Evolutionary conservation across 768 basidiomycete species (phyloP).

Genomic region (Suillus brevipes): DNA sequence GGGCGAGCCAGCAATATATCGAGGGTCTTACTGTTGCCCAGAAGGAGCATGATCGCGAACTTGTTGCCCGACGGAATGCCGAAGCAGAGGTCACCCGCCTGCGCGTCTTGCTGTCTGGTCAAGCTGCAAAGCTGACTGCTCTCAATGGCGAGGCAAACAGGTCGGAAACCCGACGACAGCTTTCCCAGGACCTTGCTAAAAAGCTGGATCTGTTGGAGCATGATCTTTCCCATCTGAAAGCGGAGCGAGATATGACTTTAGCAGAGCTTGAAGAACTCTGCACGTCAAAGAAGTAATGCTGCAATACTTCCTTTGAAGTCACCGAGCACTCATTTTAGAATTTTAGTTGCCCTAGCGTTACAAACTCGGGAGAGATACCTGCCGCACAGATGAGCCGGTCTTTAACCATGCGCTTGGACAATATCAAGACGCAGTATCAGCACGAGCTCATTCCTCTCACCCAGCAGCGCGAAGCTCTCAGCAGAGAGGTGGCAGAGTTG

Average conservation of each 20-base stretch:
- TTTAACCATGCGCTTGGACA: slow-evolving; percentile 82
- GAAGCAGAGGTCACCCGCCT: slow-evolving; percentile 90
- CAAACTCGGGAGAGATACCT: slow-evolving; percentile 36
- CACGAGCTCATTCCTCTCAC: slow-evolving; percentile 84
- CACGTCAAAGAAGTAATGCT: slow-evolving; percentile 61
- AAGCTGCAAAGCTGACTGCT: slow-evolving; percentile 84
- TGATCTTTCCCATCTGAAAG: slow-evolving; percentile 83
- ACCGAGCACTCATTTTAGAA: slow-evolving; percentile 19
- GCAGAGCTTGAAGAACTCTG: slow-evolving; percentile 93
- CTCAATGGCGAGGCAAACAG: slow-evolving; percentile 76
- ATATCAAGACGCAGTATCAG: slow-evolving; percentile 83
- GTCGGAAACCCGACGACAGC: slow-evolving; percentile 76
- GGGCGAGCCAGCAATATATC: slow-evolving; percentile 88
- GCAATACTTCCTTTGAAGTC: slow-evolving; percentile 15
- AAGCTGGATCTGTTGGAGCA: slow-evolving; percentile 79
- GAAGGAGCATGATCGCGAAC: slow-evolving; percentile 91
- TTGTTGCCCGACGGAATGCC: slow-evolving; percentile 83
- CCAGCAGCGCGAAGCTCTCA: slow-evolving; percentile 74
- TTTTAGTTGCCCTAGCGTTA: slow-evolving; percentile 28
- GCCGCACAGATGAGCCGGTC: slow-evolving; percentile 58
- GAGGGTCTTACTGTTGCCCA: slow-evolving; percentile 92
- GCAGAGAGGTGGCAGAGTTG: slow-evolving; percentile 83
- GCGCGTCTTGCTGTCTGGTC: slow-evolving; percentile 82
- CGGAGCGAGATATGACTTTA: slow-evolving; percentile 87
- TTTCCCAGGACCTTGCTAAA: slow-evolving; percentile 75